Base-by-base conservation (phyloP, 352 stramenopile species). In the Globisporangium rhizosaccharum region DNA sequence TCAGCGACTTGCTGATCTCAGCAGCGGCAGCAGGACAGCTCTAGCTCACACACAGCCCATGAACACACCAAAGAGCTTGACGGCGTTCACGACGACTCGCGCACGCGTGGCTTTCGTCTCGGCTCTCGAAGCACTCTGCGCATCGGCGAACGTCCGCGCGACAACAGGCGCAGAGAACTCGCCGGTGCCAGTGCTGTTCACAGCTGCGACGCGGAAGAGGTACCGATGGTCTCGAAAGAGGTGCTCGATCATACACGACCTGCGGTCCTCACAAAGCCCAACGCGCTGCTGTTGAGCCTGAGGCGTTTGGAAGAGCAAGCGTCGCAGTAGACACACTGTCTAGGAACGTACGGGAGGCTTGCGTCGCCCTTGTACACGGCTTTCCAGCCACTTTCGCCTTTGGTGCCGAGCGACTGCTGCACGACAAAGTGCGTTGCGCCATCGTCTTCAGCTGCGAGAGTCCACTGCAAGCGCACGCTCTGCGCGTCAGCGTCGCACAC, bases 191-290 rank as follows among this genome's bases (percentile, higher is more conserved):
- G 53, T 50, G 14, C 3, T 42, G 36, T 61, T 54, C 11, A 59
- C 50, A 1, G 53, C 54, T 18, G 63, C 60, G 26, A 65, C 61
- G 36, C 70, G 66, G 20, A 77, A 77, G 42, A 59, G 53, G 52
- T 74, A 76, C 57, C 58, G 66, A 3, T 41, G 61, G 30, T 58
- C 56, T 8, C 42, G 54, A 18, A 73, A 57, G 7, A 72, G 42
- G 4, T 65, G 52, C 2, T 59, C 33, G 15, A 73, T 42, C 6
- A 51, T 63, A 2, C 65, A 57, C 14, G 50, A 48, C 14, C 59
- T 63, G 41, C 20, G 26, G 7, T 30, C 23, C 41, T n/a, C 25
- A 23, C 4, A 33, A 28, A 20, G 36, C 15, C 10, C 1, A 17
- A 30, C 42, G 57, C n/a, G 18, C 11, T 12, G 20, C 33, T 28